These are phyloP conservation scores for Saturnispora gosingensis DNA, from an alignment of 805 yeast genomes.

Conservation along the genomic window DNA sequence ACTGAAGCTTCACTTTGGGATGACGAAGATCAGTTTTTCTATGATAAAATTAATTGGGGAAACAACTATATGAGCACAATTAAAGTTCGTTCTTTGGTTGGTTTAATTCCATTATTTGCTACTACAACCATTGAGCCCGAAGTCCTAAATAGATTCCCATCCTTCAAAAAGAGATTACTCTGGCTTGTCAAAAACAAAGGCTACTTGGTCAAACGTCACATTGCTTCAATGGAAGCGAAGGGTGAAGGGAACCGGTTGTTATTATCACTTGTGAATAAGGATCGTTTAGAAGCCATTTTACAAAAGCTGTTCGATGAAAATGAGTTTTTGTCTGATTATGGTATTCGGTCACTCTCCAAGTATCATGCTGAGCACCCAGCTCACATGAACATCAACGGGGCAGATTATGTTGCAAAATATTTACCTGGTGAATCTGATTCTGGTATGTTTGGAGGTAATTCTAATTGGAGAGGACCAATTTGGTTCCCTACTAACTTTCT, in stretches of 20 bases:
- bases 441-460: conserved; percentile 92
- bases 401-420: conserved; percentile 59
- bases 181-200: conserved; percentile 74
- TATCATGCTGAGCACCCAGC: conserved; percentile 79
- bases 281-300: conserved; percentile 65
- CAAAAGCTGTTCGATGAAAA: conserved; percentile 75
- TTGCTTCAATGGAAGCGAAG: conserved; percentile 68
- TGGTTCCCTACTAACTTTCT: conserved; percentile 93
- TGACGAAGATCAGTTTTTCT: conserved; percentile 79
- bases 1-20: conserved; percentile 74
- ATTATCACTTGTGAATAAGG: conserved; percentile 72
- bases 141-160: conserved; percentile 64
- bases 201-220: conserved; percentile 66
- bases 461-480: conserved; percentile 96
- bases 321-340: conserved; percentile 77
- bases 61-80: conserved; percentile 53
- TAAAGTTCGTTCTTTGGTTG: conserved; percentile 84
- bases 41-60: conserved; percentile 85
- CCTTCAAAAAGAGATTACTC: conserved; percentile 69
- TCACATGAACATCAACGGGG: conserved; percentile 73
- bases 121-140: conserved; percentile 83
- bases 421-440: conserved; percentile 86
- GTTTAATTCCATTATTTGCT: conserved; percentile 86
- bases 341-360: conserved; percentile 82
- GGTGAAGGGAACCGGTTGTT: conserved; percentile 80